Evolutionary conservation across 345 rosid species (phyloP).

Genomic region (Euphorbia peplus): DNA sequence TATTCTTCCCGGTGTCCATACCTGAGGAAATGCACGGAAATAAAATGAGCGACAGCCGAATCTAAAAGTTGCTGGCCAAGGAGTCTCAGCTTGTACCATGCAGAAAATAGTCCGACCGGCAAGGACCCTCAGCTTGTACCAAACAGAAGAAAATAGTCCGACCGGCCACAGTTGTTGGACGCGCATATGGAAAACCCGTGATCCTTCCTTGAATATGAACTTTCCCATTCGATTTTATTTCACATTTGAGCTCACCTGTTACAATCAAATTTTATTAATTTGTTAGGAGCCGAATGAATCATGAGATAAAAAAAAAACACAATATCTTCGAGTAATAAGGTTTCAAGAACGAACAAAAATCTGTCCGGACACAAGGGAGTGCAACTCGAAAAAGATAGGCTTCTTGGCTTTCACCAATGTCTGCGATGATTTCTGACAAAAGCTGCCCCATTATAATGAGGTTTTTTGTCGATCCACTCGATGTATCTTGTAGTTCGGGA

Average conservation of each 20-base stretch:
- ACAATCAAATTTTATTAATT: neutral
- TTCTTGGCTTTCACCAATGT: constrained; percentile 17
- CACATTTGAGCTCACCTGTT: constrained; percentile 26
- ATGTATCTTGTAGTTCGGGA: constrained; percentile 24
- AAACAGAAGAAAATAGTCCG: constrained; percentile 16
- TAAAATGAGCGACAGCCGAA: neutral
- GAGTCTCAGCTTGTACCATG: too few relatives aligned
- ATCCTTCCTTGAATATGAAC: constrained; percentile 20
- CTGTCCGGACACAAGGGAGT: constrained; percentile 20
- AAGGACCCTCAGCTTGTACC: constrained; percentile 21
- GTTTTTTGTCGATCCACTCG: constrained; percentile 16
- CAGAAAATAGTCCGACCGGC: constrained; percentile 20
- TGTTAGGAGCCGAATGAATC: neutral
- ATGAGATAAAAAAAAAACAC: too few relatives aligned
- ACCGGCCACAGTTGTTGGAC: constrained; percentile 7
- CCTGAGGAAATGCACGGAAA: neutral
- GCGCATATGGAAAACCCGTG: constrained; percentile 14
- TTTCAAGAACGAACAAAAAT: constrained; percentile 14
- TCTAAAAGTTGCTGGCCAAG: neutral
- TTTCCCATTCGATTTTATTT: constrained; percentile 16
- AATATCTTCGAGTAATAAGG: neutral
- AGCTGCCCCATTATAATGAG: neutral
- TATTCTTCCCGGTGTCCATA: constrained; percentile 12
- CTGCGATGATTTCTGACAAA: constrained; percentile 14
- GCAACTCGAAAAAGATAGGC: constrained; percentile 26